These are phyloP conservation scores for Aspergillus avenaceus DNA, from an alignment of 495 filamentous ascomycete genomes.

Conservation along the genomic window DNA sequence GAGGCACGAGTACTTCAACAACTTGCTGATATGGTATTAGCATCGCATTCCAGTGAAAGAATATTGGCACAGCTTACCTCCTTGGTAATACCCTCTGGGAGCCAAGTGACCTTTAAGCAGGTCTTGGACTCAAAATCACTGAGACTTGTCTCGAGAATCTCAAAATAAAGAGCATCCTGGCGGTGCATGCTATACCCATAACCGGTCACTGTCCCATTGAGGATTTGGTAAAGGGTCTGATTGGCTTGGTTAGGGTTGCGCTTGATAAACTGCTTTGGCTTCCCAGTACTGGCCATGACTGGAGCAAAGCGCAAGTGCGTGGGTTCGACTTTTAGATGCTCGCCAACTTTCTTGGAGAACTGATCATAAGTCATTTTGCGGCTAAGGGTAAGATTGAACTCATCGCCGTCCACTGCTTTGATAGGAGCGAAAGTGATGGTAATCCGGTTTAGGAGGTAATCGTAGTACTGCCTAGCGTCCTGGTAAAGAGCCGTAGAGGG, in stretches of 20 bases:
- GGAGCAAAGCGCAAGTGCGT: slow-evolving; percentile 90
- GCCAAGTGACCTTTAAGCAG: slow-evolving; percentile 70
- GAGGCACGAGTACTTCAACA: slow-evolving; percentile 77
- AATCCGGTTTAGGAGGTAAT: slow-evolving; percentile 82
- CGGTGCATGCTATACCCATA: slow-evolving; percentile 65
- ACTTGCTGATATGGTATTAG: slow-evolving; percentile 47
- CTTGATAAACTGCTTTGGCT: slow-evolving; percentile 71
- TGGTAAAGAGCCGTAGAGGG: slow-evolving; percentile 41
- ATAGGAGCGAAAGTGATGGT: slow-evolving; percentile 51
- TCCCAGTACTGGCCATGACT: slow-evolving; percentile 67
- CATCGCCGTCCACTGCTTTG: slow-evolving; percentile 38
- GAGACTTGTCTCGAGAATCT: slow-evolving; percentile 88
- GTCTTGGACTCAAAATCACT: slow-evolving; percentile 92
- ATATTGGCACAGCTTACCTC: slow-evolving; percentile 53
- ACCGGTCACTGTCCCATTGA: slow-evolving; percentile 60
- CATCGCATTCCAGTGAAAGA: neutral
- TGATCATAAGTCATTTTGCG: slow-evolving; percentile 89
- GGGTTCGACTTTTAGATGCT: slow-evolving; percentile 69
- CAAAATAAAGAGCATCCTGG: slow-evolving; percentile 77
- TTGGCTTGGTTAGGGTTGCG: slow-evolving; percentile 57
- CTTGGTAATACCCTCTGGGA: slow-evolving; percentile 87
- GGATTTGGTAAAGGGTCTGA: slow-evolving; percentile 64
- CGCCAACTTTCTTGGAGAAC: slow-evolving; percentile 79
- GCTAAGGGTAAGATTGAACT: slow-evolving; percentile 72
- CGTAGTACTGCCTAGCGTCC: slow-evolving; percentile 83